Evolutionary conservation across 2,329 filamentous ascomycete genomes (phyloP).

Genomic region (Sporothrix globosa): DNA sequence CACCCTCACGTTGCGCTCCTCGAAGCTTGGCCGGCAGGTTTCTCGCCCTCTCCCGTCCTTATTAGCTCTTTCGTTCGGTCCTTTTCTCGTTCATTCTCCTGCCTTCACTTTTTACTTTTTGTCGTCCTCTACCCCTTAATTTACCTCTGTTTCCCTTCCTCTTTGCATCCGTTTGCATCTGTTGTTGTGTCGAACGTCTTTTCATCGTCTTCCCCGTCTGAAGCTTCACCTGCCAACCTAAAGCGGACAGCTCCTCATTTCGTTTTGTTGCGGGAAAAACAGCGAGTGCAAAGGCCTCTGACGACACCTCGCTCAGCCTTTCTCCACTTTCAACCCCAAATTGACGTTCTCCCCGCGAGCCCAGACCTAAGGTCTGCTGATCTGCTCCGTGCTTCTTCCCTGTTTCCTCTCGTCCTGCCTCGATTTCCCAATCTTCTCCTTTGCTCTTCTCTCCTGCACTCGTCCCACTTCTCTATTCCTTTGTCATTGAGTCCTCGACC

Average conservation of each 20-base stretch:
- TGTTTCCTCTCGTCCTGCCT: conserved; percentile 5
- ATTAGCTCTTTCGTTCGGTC: conserved; percentile 28
- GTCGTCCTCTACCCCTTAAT: neutral
- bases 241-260: conserved; percentile 25
- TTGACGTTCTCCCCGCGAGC: conserved; percentile 29
- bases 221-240: conserved; percentile 12
- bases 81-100: conserved; percentile 15
- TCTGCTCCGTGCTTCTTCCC: conserved; percentile 11
- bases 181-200: neutral
- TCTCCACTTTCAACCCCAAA: conserved; percentile 31
- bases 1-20: conserved; percentile 29
- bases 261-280: conserved; percentile 31
- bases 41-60: conserved; percentile 23
- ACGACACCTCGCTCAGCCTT: conserved; percentile 26
- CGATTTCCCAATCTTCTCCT: conserved; percentile 15
- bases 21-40: conserved; percentile 19
- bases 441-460: conserved; percentile 25
- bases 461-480: neutral
- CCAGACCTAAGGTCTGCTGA: conserved; percentile 23
- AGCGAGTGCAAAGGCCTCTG: conserved; percentile 24
- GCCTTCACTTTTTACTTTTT: conserved; percentile 18
- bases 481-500: neutral
- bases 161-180: neutral
- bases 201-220: neutral
- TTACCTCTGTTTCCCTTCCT: neutral